These are phyloP conservation scores for Trichoderma gamsii DNA, from an alignment of 495 filamentous ascomycete genomes.

Conservation along the genomic window DNA sequence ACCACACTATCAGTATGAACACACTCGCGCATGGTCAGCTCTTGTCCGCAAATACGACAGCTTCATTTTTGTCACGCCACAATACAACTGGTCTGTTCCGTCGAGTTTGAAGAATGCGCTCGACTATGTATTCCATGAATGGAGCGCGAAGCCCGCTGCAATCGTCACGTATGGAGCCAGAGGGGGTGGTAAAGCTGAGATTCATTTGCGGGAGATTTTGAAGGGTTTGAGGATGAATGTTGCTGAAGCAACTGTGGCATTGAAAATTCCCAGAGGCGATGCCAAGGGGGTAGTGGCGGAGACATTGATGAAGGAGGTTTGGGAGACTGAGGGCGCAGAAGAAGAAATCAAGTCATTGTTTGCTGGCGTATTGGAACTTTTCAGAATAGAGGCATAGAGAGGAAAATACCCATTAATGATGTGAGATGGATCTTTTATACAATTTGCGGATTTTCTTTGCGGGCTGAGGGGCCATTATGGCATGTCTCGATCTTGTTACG, in stretches of 20 bases:
- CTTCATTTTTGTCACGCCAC: slow-evolving; percentile 25
- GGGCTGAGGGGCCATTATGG: too few species aligned
- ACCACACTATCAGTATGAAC: slow-evolving; percentile 32
- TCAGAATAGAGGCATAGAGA: neutral
- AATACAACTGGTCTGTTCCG: slow-evolving; percentile 50
- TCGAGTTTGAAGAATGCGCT: slow-evolving; percentile 50
- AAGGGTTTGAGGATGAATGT: neutral
- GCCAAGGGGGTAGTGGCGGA: neutral
- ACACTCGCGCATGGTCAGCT: slow-evolving; percentile 38
- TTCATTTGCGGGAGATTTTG: neutral
- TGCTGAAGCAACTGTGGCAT: neutral
- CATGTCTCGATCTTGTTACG: too few species aligned
- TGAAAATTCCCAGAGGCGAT: neutral
- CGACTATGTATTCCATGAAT: slow-evolving; percentile 49
- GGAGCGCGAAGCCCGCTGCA: slow-evolving; percentile 45
- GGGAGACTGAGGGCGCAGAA: neutral
- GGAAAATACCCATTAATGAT: too few species aligned
- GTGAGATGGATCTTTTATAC: too few species aligned
- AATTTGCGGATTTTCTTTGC: too few species aligned
- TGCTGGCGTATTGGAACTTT: neutral
- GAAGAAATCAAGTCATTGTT: neutral
- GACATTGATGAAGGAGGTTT: neutral
- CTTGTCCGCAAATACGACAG: slow-evolving; percentile 17
- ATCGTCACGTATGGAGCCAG: slow-evolving; percentile 43
- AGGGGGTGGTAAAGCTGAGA: neutral